A percentile compares a stretch with the other conserved stretches of the same genome.
These are phyloP conservation scores for Eimeria acervulina DNA, from an alignment of 169 alveolate genomes.

Conservation along the genomic window DNA sequence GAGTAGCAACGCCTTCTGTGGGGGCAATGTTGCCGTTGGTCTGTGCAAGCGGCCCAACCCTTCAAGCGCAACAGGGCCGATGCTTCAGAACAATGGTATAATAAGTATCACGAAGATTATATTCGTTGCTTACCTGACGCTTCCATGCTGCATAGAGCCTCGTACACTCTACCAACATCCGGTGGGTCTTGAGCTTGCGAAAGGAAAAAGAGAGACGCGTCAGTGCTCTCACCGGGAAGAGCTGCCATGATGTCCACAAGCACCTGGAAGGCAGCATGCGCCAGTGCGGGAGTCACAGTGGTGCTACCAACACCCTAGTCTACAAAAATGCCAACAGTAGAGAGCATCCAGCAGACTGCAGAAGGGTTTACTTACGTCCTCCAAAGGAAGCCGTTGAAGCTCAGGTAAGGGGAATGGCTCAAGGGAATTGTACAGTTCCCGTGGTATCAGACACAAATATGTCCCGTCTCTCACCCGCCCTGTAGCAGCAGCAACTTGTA, in stretches of 20 bases:
- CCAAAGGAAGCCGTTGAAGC: conserved; percentile 73
- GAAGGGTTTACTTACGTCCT: conserved; percentile 5
- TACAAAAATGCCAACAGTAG: too few species aligned
- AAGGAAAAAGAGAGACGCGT: conserved; percentile 46
- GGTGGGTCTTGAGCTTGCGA: conserved; percentile 67
- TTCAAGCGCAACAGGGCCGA: not conserved
- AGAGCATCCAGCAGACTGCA: not conserved
- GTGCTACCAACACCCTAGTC: not conserved
- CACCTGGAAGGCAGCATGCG: conserved; percentile 8
- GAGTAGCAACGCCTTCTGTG: not conserved
- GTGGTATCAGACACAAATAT: conserved; percentile 48
- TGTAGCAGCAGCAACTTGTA: conserved; percentile 30
- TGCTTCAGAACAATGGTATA: not conserved
- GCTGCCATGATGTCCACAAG: conserved; percentile 42
- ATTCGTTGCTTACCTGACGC: conserved; percentile 16
- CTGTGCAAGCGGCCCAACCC: not conserved
- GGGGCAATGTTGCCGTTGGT: not conserved
- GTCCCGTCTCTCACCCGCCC: conserved; percentile 72
- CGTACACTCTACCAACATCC: conserved; percentile 21
- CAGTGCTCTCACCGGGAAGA: conserved; percentile 37
- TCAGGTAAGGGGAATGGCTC: conserved; percentile 58
- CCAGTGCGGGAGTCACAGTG: not conserved
- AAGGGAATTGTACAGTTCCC: conserved; percentile 10
- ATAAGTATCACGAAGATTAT: not conserved
- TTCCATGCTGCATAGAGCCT: conserved; percentile 71